Evolutionary conservation across 768 basidiomycete genomes (phyloP), one percentile per base, ranked within the genome.

Genomic region (Podaxis carcinomalis): DNA sequence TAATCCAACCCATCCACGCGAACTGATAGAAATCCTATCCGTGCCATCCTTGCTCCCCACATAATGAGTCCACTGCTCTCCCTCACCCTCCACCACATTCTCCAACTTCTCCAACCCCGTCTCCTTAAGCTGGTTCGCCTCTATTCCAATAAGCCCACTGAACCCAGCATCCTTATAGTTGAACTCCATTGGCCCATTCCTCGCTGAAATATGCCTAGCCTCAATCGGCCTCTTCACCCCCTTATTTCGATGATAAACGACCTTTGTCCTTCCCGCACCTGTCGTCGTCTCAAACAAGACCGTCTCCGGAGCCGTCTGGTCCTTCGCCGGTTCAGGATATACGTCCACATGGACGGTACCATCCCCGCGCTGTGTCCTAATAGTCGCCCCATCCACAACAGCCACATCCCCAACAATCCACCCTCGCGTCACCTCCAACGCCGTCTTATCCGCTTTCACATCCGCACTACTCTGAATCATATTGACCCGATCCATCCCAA

Each of bases 331-430:
- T 28, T 72, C 68, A 19, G 83, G 83, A 63, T 77, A 72, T 23
- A 80, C 76, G 62, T 77, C 78, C 57, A 85, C 73, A 67, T 83
- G 81, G 42, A 78, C 67, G 37, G 78, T 69, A 14, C 81, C 83
- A 62, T 80, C 75, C 14, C 83, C 82, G 25, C 78, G 75, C 72
- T 83, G 81, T 1, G 82, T 84, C 13, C 66, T 71, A 63, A 86
- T 70, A 19, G 68, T 64, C 2, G 80, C 75, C 58, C 68, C 69
- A 32, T 78, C 71, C 19, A 76, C 73, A 64, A 83, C 71, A n/a
- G 80, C 69, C 44, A 78, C 77, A 55, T 83, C 82, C 25, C 86
- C 85, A n/a, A 84, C 83, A 52, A 87, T 78, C 80, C 82, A 87
- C 23, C 84, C 86, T 44, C 79, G 72, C 64, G 69, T 77, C 3